Percentiles rank a stretch among this genome's conserved stretches.
Conservation (phyloP, 306 rosid genomes). For the Cucurbita maxima region DNA sequence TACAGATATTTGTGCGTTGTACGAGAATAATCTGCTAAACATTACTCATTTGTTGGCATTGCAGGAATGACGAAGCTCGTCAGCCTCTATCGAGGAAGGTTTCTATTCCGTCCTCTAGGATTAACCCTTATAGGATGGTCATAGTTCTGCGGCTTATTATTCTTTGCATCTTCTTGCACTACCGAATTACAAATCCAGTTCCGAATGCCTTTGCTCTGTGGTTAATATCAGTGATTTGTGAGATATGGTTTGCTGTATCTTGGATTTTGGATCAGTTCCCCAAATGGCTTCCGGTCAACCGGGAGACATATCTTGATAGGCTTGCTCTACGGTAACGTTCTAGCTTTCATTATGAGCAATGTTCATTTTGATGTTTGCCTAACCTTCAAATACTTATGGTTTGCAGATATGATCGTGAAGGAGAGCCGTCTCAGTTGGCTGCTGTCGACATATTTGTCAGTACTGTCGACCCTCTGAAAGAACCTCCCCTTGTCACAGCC, state of each 20-base stretch:
- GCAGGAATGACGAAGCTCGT: constrained; percentile 92
- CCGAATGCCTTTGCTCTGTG: constrained; percentile 77
- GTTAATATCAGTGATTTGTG: constrained; percentile 91
- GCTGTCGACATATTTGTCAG: constrained; percentile 97
- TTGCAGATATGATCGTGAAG: constrained; percentile 83
- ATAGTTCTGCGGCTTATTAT: constrained; percentile 75
- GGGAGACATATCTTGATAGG: constrained; percentile 93
- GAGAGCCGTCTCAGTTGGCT: constrained; percentile 91
- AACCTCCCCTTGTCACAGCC: constrained; percentile 97
- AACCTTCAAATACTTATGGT: constrained; percentile 1
- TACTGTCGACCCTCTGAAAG: constrained; percentile 92
- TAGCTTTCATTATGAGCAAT: not conserved
- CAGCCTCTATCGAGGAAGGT: constrained; percentile 98
- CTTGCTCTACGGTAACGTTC: constrained; percentile 58
- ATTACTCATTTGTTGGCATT: not conserved
- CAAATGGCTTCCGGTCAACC: constrained; percentile 97
- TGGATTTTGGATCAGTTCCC: constrained; percentile 99
- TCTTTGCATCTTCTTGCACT: constrained; percentile 73
- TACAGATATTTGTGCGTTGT: not conserved
- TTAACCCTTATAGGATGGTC: constrained; percentile 94
- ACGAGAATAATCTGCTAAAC: not conserved
- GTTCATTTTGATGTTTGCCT: not conserved
- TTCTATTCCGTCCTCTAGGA: constrained; percentile 82
- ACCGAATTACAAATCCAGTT: constrained; percentile 89
- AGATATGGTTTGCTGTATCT: constrained; percentile 93